Percentiles rank a stretch among this genome's conserved stretches.
Evolutionary conservation across 257 asterid genomes (phyloP).

Genomic region (Capsicum pubescens): DNA sequence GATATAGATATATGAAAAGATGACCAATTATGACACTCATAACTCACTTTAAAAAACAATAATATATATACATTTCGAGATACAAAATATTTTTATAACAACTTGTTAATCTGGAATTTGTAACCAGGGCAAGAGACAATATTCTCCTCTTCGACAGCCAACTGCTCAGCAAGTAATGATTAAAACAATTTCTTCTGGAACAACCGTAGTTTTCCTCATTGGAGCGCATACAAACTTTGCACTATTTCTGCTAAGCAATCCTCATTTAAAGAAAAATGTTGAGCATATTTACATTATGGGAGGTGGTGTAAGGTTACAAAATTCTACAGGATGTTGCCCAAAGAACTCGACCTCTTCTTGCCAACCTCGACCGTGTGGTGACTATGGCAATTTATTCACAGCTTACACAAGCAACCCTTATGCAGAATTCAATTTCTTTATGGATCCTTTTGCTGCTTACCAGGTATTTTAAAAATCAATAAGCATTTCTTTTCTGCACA

Average conservation of each 20-base stretch:
- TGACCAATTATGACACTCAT: too few relatives aligned
- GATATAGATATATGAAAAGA: too few relatives aligned
- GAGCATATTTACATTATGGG: slow-evolving; percentile 84
- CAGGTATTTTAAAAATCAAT: slow-evolving; percentile 55
- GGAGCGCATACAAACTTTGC: slow-evolving; percentile 76
- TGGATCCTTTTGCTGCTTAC: slow-evolving; percentile 92
- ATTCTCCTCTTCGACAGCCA: slow-evolving; percentile 74
- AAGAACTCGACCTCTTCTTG: slow-evolving; percentile 54
- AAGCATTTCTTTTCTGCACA: neutral
- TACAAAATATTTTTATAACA: too few relatives aligned
- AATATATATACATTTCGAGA: too few relatives aligned
- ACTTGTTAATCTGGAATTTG: neutral
- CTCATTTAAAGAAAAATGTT: slow-evolving; percentile 69
- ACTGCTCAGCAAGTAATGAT: slow-evolving; percentile 80
- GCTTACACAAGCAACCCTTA: slow-evolving; percentile 73
- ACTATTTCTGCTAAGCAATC: slow-evolving; percentile 71
- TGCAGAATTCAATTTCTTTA: slow-evolving; percentile 84
- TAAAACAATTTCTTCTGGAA: slow-evolving; percentile 68
- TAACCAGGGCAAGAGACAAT: slow-evolving; percentile 68
- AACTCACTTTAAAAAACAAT: too few relatives aligned
- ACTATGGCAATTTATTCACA: slow-evolving; percentile 70
- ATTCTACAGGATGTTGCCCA: slow-evolving; percentile 83
- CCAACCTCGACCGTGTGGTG: slow-evolving; percentile 70
- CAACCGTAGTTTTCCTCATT: slow-evolving; percentile 59
- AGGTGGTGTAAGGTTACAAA: slow-evolving; percentile 72